Conservation (phyloP, 2,329 filamentous ascomycete species). For the Epichloe gansuensis region DNA sequence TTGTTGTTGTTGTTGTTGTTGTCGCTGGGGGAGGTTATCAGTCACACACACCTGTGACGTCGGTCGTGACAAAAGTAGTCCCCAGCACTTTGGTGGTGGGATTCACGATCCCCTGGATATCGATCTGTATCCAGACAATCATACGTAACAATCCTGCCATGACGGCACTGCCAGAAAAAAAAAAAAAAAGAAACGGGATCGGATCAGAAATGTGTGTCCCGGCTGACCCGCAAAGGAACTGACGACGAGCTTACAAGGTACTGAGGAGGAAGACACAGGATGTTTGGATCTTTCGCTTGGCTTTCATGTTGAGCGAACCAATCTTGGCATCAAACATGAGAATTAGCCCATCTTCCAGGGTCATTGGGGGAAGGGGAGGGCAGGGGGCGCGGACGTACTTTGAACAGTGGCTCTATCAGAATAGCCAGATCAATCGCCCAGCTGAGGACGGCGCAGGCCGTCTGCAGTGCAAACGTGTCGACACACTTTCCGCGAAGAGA, state of each 20-base stretch:
- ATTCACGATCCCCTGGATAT: not conserved
- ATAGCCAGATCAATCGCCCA: not conserved
- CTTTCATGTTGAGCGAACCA: not conserved
- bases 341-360: too few species aligned
- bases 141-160: not conserved
- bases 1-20: too few species aligned
- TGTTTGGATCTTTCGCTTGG: not conserved
- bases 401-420: not conserved
- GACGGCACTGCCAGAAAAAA: not conserved
- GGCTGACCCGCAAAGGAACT: too few species aligned
- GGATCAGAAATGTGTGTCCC: too few species aligned
- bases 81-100: not conserved
- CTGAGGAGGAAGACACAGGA: not conserved
- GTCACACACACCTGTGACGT: not conserved
- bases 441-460: not conserved
- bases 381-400: not conserved
- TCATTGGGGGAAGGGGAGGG: too few species aligned
- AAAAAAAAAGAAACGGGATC: not conserved
- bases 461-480: not conserved
- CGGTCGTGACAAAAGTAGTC: not conserved
- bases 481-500: not conserved
- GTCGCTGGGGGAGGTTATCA: too few species aligned
- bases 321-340: not conserved
- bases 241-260: not conserved
- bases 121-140: not conserved